These are phyloP conservation scores for Clitopilus hobsonii DNA, from an alignment of 768 basidiomycete genomes.

Conservation along the genomic window DNA sequence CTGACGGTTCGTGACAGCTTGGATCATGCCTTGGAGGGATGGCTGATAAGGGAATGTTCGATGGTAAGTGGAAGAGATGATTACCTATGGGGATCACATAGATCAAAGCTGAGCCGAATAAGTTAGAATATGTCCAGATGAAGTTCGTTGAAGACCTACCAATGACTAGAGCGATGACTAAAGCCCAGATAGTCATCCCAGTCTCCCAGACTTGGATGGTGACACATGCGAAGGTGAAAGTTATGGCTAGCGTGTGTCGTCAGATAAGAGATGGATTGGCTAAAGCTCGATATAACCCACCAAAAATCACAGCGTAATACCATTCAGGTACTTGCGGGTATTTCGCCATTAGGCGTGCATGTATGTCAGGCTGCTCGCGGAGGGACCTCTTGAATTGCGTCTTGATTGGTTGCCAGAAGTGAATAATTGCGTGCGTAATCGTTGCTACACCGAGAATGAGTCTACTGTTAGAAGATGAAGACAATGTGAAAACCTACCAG, in stretches of 20 bases:
- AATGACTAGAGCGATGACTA: conserved; percentile 46
- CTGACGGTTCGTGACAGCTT: conserved; percentile 79
- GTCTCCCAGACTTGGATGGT: conserved; percentile 65
- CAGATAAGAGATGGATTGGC: neutral
- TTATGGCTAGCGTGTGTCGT: conserved; percentile 27
- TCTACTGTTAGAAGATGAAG: neutral
- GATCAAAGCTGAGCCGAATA: conserved; percentile 31
- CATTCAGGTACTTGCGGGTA: conserved; percentile 62
- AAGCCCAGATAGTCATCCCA: conserved; percentile 64
- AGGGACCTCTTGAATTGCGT: conserved; percentile 45
- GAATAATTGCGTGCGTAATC: conserved; percentile 31
- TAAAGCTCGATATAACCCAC: conserved; percentile 19
- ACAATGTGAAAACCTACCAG: conserved; percentile 29
- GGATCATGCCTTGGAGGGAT: conserved; percentile 49
- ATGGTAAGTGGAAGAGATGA: conserved; percentile 13
- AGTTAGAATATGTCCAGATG: neutral
- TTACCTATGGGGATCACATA: conserved; percentile 71
- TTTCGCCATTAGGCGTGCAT: conserved; percentile 52
- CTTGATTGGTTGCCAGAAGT: conserved; percentile 56
- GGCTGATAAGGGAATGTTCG: neutral
- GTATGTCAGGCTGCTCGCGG: conserved; percentile 55
- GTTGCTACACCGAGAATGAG: conserved; percentile 1
- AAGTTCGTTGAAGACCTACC: conserved; percentile 19
- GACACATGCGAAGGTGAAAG: conserved; percentile 58
- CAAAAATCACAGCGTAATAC: conserved; percentile 54